Evolutionary conservation across 2,329 filamentous ascomycete species (phyloP), one percentile per base, ranked within the genome.

Genomic region (Fonsecaea nubica): DNA sequence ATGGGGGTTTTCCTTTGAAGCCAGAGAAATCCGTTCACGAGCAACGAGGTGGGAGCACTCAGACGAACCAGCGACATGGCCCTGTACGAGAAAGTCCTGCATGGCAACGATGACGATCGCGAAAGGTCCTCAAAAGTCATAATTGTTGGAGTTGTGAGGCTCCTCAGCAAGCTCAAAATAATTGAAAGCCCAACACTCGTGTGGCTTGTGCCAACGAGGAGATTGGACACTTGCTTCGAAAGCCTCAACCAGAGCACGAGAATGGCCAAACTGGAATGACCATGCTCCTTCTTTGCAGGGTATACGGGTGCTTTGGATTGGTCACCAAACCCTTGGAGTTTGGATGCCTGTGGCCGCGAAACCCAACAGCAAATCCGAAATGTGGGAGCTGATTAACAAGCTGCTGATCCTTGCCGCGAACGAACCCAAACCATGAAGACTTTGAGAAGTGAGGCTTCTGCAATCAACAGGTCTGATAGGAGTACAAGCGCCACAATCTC

Each of bases 401-500:
- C 15, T 13, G 45, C 18, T 12, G 18, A 50, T 50, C 45, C 18
- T 25, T 50, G 45, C 45, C 45, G 45, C 45, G 45, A 50, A 50
- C 45, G 45, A 50, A 50, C 18, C 45, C 45, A 50, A 50, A 25
- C 45, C 10, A 6, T 50, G 45, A 25, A 25, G 18, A 25, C 7
- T 50, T 4, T 50, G 8, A 18, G 45, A 50, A 12, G 45, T 9
- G 55, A 25, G 7, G 35, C 21, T 42, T 32, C 18, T 40, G n/a
- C 30, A 35, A 33, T 35, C 18, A 33, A 59, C 57, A 32, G n/a
- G 18, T 33, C 32, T 18, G 40, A 36, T 59, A 30, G 38, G 33
- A 50, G 40, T 9, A 25, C 21, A 10, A 50, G 33, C 57, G 40
- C 57, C 57, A 59, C 57, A 58, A 59, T 35, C 15, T 13, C 57